Evolutionary conservation across 1,139 yeast species (phyloP).

Genomic region (Yamadazyma taylorii): DNA sequence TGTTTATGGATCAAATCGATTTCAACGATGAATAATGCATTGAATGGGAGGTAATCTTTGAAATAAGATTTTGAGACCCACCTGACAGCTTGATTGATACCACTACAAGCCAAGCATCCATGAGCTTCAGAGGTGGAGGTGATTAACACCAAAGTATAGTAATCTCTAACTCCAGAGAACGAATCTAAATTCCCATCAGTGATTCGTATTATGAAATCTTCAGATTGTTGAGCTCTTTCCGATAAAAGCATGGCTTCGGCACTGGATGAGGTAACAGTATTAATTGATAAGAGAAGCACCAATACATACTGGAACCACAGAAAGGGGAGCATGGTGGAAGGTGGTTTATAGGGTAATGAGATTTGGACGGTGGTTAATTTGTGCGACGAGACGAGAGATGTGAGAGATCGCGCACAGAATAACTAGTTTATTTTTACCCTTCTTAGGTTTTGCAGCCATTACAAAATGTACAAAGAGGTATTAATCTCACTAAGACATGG

Average conservation of each 20-base stretch:
- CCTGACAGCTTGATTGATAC: slow-evolving; percentile 7
- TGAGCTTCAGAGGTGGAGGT: slow-evolving; percentile 38
- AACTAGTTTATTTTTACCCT: too few species aligned
- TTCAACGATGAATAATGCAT: slow-evolving; percentile 45
- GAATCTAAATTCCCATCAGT: slow-evolving; percentile 29
- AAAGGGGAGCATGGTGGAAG: background rate
- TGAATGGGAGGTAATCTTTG: slow-evolving; percentile 37
- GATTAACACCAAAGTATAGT: slow-evolving; percentile 34
- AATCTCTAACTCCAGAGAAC: slow-evolving; percentile 37
- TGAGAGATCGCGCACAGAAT: too few species aligned
- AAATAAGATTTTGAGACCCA: slow-evolving; percentile 40
- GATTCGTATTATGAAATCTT: slow-evolving; percentile 29
- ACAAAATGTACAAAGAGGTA: too few species aligned
- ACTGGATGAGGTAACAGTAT: slow-evolving; percentile 2
- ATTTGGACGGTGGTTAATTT: too few species aligned
- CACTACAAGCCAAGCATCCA: slow-evolving; percentile 31
- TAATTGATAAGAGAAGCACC: background rate
- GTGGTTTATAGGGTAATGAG: too few species aligned
- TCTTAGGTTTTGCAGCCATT: too few species aligned
- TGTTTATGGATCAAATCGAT: slow-evolving; percentile 50
- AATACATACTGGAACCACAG: background rate
- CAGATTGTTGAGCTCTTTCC: slow-evolving; percentile 16
- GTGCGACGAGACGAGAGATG: too few species aligned
- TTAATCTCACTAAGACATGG: too few species aligned
- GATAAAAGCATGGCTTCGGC: slow-evolving; percentile 16